Percentiles rank a stretch among this genome's conserved stretches.
Evolutionary conservation across 805 yeast species (phyloP).

Genomic region (Suhomyces vadensis): DNA sequence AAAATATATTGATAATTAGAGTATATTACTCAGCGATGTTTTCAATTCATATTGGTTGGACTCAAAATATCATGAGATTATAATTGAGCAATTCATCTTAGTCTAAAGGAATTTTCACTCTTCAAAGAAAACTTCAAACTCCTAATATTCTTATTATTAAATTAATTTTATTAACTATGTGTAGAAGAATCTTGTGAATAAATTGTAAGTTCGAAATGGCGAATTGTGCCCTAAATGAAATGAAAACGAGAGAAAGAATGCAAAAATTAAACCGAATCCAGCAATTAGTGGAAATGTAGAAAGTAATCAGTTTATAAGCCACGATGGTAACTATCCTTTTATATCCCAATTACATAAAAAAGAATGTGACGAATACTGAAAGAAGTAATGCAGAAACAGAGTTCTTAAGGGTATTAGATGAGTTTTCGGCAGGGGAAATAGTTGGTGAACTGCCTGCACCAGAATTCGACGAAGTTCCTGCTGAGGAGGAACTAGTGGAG

Average conservation of each 20-base stretch:
- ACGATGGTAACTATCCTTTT: neutral
- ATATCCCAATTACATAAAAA: neutral
- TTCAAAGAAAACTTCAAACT: no score
- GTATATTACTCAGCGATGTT: no score
- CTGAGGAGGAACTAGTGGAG: neutral
- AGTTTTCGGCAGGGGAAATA: conserved; percentile 1
- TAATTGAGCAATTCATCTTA: no score
- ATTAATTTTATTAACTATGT: no score
- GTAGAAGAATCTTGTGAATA: no score
- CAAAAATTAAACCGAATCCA: conserved; percentile 10
- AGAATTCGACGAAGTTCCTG: neutral
- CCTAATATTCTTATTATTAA: no score
- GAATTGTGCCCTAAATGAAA: conserved; percentile 14
- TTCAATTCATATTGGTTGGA: no score
- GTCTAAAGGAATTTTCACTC: no score
- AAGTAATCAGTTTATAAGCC: neutral
- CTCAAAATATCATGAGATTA: no score
- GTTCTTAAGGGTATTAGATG: neutral
- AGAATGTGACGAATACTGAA: neutral
- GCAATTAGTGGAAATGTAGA: neutral
- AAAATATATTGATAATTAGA: no score
- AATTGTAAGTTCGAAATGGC: no score
- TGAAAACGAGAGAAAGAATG: conserved; percentile 18
- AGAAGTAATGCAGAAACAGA: neutral
- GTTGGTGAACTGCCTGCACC: neutral